Evolutionary conservation across 139 green algal genomes (phyloP).

Genomic region (Haematococcus lacustris): DNA sequence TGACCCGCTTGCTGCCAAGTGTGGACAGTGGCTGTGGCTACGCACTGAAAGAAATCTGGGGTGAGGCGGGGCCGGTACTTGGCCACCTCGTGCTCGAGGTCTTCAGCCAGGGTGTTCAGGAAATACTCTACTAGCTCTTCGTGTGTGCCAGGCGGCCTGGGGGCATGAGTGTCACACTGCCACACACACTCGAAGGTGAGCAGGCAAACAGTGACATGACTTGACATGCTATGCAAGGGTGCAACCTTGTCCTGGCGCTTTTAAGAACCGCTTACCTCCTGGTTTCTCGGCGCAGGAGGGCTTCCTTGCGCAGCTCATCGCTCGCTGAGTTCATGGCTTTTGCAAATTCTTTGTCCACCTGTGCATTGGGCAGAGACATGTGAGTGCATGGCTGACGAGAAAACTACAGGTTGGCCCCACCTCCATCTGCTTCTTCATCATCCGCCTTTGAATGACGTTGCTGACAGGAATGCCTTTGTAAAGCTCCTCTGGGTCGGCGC

Average conservation of each 20-base stretch:
- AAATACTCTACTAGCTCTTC: slow-evolving; percentile 75
- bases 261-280: slow-evolving; percentile 11
- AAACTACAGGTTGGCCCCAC: no score
- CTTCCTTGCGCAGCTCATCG: slow-evolving; percentile 43
- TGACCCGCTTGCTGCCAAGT: no score
- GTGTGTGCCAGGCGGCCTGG: slow-evolving; percentile 8
- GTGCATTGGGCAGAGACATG: no score
- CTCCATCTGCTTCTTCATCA: slow-evolving; percentile 47
- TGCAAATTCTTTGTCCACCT: slow-evolving; percentile 51
- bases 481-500: slow-evolving; percentile 21
- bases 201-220: no score
- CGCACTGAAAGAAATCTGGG: slow-evolving; percentile 51
- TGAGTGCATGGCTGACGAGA: no score
- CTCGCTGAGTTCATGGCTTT: slow-evolving; percentile 31
- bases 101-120: slow-evolving; percentile 70
- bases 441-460: slow-evolving; percentile 45
- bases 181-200: no score
- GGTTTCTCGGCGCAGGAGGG: slow-evolving; percentile 21
- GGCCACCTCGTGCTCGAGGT: slow-evolving; percentile 86
- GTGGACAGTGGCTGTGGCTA: no score
- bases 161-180: no score
- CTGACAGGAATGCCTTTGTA: slow-evolving; percentile 12
- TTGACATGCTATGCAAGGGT: no score
- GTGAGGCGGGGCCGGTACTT: slow-evolving; percentile 57
- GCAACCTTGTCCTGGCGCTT: no score